Evolutionary conservation across 805 yeast species (phyloP).

Genomic region (Starmerella riodocensis): DNA sequence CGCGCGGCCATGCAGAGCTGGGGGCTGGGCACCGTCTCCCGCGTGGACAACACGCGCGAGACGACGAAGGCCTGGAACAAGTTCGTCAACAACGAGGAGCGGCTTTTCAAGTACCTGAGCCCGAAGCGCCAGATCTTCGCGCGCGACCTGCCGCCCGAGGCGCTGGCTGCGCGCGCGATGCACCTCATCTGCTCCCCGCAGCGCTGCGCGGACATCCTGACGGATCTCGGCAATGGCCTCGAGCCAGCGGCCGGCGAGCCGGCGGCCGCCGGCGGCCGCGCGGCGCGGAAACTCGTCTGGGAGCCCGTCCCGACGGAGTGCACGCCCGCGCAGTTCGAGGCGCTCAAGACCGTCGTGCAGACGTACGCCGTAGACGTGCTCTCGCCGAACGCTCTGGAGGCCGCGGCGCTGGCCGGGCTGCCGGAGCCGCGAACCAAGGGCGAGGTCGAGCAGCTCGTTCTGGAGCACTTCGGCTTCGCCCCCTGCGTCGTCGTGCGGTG

Average conservation of each 20-base stretch:
- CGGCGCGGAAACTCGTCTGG: conserved; percentile 45
- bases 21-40: conserved; percentile 46
- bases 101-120: conserved; percentile 48
- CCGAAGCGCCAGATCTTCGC: conserved; percentile 49
- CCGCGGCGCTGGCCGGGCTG: conserved; percentile 46
- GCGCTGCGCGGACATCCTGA: conserved; percentile 40
- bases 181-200: conserved; percentile 68
- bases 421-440: conserved; percentile 31
- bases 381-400: conserved; percentile 80
- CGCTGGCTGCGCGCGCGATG: conserved; percentile 33
- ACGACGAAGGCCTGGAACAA: conserved; percentile 77
- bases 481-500: conserved; percentile 52
- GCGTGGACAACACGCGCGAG: conserved; percentile 39
- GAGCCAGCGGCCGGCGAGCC: too few species aligned
- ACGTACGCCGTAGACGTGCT: conserved; percentile 39
- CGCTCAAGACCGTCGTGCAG: conserved; percentile 10
- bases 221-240: conserved; percentile 20
- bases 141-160: conserved; percentile 37
- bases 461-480: conserved; percentile 31
- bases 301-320: conserved; percentile 82
- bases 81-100: conserved; percentile 49
- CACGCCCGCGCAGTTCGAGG: conserved; percentile 35
- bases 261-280: neutral
- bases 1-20: conserved; percentile 39
- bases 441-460: conserved; percentile 36